A percentile compares a stretch with the other conserved stretches of the same genome.
Evolutionary conservation across 805 yeast species (phyloP).

Genomic region (Lipomyces starkeyi): DNA sequence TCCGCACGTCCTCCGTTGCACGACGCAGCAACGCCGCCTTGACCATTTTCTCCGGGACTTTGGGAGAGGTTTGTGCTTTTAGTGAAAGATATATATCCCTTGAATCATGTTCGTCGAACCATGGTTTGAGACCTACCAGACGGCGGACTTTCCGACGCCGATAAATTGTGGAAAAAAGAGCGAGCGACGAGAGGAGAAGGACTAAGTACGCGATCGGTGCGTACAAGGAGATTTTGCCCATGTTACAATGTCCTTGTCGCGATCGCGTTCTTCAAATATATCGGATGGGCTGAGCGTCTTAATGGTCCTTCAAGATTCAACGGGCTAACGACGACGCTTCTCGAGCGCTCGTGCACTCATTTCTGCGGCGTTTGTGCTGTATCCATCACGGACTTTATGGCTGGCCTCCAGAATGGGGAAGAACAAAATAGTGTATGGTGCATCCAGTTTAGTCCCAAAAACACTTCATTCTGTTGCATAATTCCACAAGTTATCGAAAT

Average conservation of each 20-base stretch:
- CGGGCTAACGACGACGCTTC: background rate
- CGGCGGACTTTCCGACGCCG: slow-evolving; percentile 48
- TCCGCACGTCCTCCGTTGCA: slow-evolving; percentile 87
- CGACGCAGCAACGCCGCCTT: slow-evolving; percentile 70
- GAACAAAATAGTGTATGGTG: slow-evolving; percentile 12
- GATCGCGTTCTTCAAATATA: background rate
- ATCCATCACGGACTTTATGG: background rate
- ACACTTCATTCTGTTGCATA: too few relatives aligned
- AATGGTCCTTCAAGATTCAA: background rate
- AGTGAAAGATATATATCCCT: slow-evolving; percentile 67
- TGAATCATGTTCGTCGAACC: slow-evolving; percentile 70
- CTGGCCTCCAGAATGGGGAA: slow-evolving; percentile 9
- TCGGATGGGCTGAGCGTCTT: background rate
- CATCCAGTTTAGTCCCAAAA: too few relatives aligned
- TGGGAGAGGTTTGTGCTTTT: slow-evolving; percentile 53
- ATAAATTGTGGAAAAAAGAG: slow-evolving; percentile 35
- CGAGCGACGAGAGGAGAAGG: slow-evolving; percentile 34
- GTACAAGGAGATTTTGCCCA: slow-evolving; percentile 34
- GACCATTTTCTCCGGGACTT: slow-evolving; percentile 77
- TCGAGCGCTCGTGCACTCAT: background rate
- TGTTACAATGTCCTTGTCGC: background rate
- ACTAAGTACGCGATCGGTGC: slow-evolving; percentile 37
- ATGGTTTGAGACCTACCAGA: slow-evolving; percentile 67
- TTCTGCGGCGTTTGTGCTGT: background rate
- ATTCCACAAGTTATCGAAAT: too few relatives aligned